These are phyloP conservation scores for Coemansia sp. DNA, from an alignment of 192 early-diverging fungal genomes.

Conservation along the genomic window DNA sequence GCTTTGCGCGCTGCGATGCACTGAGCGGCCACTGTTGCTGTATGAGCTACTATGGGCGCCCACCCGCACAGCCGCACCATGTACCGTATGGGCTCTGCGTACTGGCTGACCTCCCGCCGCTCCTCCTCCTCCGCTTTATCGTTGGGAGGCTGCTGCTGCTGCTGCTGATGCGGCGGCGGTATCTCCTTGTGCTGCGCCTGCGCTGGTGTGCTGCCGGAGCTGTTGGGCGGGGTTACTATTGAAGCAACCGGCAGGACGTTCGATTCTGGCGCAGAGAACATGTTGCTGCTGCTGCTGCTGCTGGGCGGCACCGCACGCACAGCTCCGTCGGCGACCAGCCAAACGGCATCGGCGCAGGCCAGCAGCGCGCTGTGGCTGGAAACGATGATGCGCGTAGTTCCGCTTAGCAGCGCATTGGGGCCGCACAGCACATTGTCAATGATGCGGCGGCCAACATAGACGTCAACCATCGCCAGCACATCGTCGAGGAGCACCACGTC, in stretches of 20 bases:
- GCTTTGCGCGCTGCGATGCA: slow-evolving; percentile 18
- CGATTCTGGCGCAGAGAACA: too few relatives aligned
- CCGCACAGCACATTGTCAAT: slow-evolving; percentile 64
- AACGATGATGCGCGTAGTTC: slow-evolving; percentile 55
- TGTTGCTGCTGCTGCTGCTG: too few relatives aligned
- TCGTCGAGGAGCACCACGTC: slow-evolving; percentile 70
- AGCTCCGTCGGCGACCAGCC: slow-evolving; percentile 48
- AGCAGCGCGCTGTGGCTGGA: slow-evolving; percentile 53
- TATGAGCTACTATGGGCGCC: slow-evolving; percentile 4
- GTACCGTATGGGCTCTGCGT: slow-evolving; percentile 26
- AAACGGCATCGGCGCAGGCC: slow-evolving; percentile 47
- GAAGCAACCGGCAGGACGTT: too few relatives aligned
- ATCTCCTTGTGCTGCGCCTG: too few relatives aligned
- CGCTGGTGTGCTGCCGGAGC: too few relatives aligned
- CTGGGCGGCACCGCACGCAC: background rate
- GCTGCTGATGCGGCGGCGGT: too few relatives aligned
- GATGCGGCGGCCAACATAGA: slow-evolving; percentile 55
- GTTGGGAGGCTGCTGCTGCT: slow-evolving; percentile 12
- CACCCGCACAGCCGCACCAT: slow-evolving; percentile 35
- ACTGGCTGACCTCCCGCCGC: background rate
- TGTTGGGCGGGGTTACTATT: too few relatives aligned
- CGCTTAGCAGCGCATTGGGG: slow-evolving; percentile 42
- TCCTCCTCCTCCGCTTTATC: too few relatives aligned
- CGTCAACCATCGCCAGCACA: slow-evolving; percentile 65
- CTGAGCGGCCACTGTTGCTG: slow-evolving; percentile 22